Percentiles rank a stretch among this genome's conserved stretches.
Evolutionary conservation across 2,329 filamentous ascomycete species (phyloP).

Genomic region (Hypoxylon sp.): DNA sequence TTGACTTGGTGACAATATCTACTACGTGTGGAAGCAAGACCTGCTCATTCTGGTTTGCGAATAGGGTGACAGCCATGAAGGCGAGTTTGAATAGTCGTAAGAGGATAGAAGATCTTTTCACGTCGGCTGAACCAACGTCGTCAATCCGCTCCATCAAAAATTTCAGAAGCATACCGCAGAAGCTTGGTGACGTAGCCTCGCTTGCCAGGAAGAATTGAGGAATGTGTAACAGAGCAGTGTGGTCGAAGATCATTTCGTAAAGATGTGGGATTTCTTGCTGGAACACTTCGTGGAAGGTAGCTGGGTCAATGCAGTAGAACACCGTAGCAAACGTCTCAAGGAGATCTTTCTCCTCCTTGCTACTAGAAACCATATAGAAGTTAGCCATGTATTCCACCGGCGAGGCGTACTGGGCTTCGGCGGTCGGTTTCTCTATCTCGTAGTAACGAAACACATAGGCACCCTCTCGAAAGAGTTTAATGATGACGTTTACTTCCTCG

Average conservation of each 20-base stretch:
- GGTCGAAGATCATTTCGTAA: slow-evolving; percentile 98
- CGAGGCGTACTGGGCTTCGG: slow-evolving; percentile 80
- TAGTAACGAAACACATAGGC: slow-evolving; percentile 98
- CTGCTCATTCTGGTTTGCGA: slow-evolving; percentile 93
- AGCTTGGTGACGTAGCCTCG: slow-evolving; percentile 95
- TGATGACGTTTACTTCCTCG: slow-evolving; percentile 95
- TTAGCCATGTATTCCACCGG: slow-evolving; percentile 94
- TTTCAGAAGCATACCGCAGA: slow-evolving; percentile 96
- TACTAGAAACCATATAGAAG: slow-evolving; percentile 92
- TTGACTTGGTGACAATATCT: slow-evolving; percentile 96
- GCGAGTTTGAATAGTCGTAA: slow-evolving; percentile 96
- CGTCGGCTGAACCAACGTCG: slow-evolving; percentile 91
- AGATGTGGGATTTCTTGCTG: slow-evolving; percentile 96
- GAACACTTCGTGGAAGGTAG: slow-evolving; percentile 98
- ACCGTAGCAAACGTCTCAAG: slow-evolving; percentile 98
- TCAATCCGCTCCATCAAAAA: slow-evolving; percentile 98
- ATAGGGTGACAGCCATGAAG: slow-evolving; percentile 99
- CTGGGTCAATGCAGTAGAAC: slow-evolving; percentile 97
- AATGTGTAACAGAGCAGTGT: slow-evolving; percentile 91
- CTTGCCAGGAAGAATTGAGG: slow-evolving; percentile 99
- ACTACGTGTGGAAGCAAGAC: slow-evolving; percentile 95
- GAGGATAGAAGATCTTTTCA: slow-evolving; percentile 92
- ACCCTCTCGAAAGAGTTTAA: slow-evolving; percentile 96
- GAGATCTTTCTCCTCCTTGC: slow-evolving; percentile 96
- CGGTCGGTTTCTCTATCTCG: slow-evolving; percentile 81